phyloP scores from a whole-genome alignment of 169 alveolate species.

The Amoebophrya sp. region DNA sequence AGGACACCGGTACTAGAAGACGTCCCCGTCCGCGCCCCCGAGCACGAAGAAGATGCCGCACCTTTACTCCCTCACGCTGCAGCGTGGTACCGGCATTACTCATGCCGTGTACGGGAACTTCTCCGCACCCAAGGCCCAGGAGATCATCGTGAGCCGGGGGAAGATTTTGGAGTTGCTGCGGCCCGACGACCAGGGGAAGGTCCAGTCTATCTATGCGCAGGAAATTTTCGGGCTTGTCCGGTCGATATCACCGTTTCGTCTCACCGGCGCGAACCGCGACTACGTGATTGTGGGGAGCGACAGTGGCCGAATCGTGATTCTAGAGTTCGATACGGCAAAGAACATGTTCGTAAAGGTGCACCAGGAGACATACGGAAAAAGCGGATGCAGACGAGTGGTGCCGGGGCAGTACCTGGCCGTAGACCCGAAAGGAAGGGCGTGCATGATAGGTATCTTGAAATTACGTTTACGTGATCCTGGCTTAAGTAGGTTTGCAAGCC shows the following conservation, averaged over 20 bases:
- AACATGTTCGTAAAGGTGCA: conserved; percentile 78
- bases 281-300: conserved; percentile 89
- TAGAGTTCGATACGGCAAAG: conserved; percentile 67
- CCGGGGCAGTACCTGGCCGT: conserved; percentile 95
- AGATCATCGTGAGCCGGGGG: conserved; percentile 87
- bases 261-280: conserved; percentile 74
- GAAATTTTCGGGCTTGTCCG: conserved; percentile 79
- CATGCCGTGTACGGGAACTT: conserved; percentile 91
- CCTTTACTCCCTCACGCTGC: conserved; percentile 84
- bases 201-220: conserved; percentile 62
- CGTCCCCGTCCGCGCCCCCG: too few relatives aligned
- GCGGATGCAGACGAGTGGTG: conserved; percentile 44
- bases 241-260: conserved; percentile 18
- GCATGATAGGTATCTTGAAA: conserved; percentile 89
- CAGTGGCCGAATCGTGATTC: conserved; percentile 85
- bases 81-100: conserved; percentile 85
- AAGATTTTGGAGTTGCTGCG: conserved; percentile 73
- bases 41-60: conserved; percentile 69
- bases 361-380: conserved; percentile 95
- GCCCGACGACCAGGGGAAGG: conserved; percentile 76
- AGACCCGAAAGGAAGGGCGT: conserved; percentile 97
- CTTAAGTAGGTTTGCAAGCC: too few relatives aligned
- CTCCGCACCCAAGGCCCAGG: conserved; percentile 92
- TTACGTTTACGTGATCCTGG: too few relatives aligned
- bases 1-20: too few relatives aligned